Percentiles rank a stretch among this genome's conserved stretches.
Evolutionary conservation across 2,329 filamentous ascomycete genomes (phyloP).

Genomic region (Aureobasidium mangrovei): DNA sequence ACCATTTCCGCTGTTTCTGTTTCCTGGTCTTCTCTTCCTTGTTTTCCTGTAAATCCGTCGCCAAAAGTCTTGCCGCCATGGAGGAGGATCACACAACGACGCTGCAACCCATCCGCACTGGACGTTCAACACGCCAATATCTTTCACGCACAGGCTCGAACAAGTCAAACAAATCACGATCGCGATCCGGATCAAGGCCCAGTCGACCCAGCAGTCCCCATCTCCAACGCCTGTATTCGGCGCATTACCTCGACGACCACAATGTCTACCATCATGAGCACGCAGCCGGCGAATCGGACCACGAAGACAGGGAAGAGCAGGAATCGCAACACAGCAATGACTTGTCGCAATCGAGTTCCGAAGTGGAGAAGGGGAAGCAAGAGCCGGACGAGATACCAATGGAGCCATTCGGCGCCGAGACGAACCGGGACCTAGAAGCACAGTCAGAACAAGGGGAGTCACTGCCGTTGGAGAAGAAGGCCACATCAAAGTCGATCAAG

Average conservation of each 20-base stretch:
- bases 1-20: neutral
- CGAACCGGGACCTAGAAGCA: constrained; percentile 2
- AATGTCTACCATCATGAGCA: constrained; percentile 21
- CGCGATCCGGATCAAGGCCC: constrained; percentile 19
- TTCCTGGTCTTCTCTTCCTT: neutral
- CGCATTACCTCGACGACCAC: constrained; percentile 28
- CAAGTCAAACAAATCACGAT: neutral
- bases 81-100: constrained; percentile 5
- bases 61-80: constrained; percentile 7
- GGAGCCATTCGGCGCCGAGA: constrained; percentile 10
- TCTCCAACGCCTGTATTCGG: constrained; percentile 25
- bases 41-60: neutral
- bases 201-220: constrained; percentile 14
- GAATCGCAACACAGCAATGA: constrained; percentile 1
- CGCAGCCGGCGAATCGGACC: constrained; percentile 1
- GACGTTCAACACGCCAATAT: constrained; percentile 2
- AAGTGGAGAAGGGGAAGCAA: constrained; percentile 15
- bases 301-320: constrained; percentile 7
- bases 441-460: neutral
- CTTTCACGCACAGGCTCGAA: constrained; percentile 3
- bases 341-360: constrained; percentile 4
- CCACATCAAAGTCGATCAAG: constrained; percentile 21
- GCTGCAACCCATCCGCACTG: constrained; percentile 14
- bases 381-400: constrained; percentile 14
- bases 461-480: constrained; percentile 16